Evolutionary conservation across 768 basidiomycete genomes (phyloP).

Genomic region (Kwoniella bestiolae): DNA sequence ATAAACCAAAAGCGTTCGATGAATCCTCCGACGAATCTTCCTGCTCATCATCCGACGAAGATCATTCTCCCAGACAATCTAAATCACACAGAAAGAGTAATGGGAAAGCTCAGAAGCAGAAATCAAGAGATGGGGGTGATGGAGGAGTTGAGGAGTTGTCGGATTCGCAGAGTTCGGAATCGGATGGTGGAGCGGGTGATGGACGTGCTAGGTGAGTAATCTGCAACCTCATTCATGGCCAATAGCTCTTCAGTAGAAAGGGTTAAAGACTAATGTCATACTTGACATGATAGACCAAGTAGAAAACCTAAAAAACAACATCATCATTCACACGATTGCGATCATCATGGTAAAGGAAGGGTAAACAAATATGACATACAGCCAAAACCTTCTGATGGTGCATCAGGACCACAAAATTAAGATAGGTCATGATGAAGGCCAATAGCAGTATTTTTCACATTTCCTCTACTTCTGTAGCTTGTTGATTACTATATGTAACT

Average conservation of each 20-base stretch:
- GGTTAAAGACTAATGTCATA: no score
- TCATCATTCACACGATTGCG: slow-evolving; percentile 22
- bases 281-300: slow-evolving; percentile 19
- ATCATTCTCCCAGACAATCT: not conserved
- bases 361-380: slow-evolving; percentile 25
- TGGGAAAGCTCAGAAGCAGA: slow-evolving; percentile 9
- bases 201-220: slow-evolving; percentile 26
- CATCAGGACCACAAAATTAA: not conserved
- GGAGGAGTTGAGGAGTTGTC: slow-evolving; percentile 53
- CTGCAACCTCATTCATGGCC: not conserved
- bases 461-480: not conserved
- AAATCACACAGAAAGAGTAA: not conserved
- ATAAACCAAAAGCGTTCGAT: slow-evolving; percentile 62
- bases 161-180: slow-evolving; percentile 23
- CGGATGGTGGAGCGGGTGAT: slow-evolving; percentile 40
- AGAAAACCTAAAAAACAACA: slow-evolving; percentile 20
- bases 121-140: slow-evolving; percentile 11
- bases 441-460: not conserved
- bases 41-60: slow-evolving; percentile 58
- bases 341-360: slow-evolving; percentile 7
- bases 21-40: slow-evolving; percentile 60
- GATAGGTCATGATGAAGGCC: not conserved
- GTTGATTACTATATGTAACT: not conserved
- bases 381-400: slow-evolving; percentile 7
- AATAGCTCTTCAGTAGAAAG: not conserved